phyloP scores from a whole-genome alignment of 2,329 filamentous ascomycete genomes.

The Ramularia endophylla region DNA sequence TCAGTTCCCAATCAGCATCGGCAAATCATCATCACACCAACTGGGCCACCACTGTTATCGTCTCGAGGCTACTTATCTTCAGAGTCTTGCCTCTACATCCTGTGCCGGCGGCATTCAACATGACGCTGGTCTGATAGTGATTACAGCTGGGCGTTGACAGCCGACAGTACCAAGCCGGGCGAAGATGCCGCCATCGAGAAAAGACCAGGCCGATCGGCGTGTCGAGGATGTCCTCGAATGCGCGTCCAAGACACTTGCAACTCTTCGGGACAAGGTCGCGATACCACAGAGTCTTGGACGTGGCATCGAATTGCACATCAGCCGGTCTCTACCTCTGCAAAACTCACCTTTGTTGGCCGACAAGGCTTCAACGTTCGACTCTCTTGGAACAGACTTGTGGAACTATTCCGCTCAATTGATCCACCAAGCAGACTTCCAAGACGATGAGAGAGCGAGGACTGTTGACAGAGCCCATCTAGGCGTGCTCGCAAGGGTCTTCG shows the following conservation, averaged over 20 bases:
- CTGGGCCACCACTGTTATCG: no score
- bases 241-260: background rate
- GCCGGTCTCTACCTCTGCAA: background rate
- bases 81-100: no score
- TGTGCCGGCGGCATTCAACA: no score
- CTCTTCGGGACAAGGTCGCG: no score
- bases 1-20: no score
- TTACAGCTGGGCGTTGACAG: no score
- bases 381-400: conserved; percentile 56
- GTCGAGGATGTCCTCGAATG: conserved; percentile 1
- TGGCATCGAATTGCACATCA: background rate
- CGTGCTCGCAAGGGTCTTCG: conserved; percentile 47
- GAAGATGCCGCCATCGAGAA: no score
- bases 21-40: no score
- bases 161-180: no score
- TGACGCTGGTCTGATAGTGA: no score
- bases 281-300: no score
- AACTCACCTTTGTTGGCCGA: background rate
- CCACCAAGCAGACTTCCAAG: conserved; percentile 9
- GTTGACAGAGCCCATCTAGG: conserved; percentile 5
- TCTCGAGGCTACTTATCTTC: no score
- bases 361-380: conserved; percentile 40
- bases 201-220: background rate
- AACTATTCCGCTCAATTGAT: conserved; percentile 55
- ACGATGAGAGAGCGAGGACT: background rate